These are phyloP conservation scores for Salvia splendens DNA, from an alignment of 257 asterid genomes.

Conservation along the genomic window DNA sequence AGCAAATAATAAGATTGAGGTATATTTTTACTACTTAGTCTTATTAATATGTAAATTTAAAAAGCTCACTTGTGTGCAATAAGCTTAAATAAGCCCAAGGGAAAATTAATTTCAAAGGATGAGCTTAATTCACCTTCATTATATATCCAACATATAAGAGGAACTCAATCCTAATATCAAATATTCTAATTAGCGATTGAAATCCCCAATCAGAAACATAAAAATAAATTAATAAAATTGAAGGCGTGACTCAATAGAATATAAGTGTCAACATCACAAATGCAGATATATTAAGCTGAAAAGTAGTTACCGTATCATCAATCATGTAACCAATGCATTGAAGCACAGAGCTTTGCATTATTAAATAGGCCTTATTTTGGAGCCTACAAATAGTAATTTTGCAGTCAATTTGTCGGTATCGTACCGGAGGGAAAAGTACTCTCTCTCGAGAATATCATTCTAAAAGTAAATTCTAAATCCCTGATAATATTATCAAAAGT, in stretches of 20 bases:
- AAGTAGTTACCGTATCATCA: constrained; percentile 19
- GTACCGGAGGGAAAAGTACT: too few species aligned
- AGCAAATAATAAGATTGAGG: too few species aligned
- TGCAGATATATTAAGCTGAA: constrained; percentile 32
- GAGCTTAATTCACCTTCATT: too few species aligned
- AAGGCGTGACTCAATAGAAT: constrained; percentile 7
- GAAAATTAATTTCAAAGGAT: too few species aligned
- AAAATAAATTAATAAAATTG: not conserved
- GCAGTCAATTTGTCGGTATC: not conserved
- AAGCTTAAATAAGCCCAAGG: too few species aligned
- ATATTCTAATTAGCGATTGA: not conserved
- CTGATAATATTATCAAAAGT: too few species aligned
- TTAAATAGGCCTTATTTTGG: constrained; percentile 21
- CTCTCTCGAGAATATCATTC: too few species aligned
- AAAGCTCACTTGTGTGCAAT: too few species aligned
- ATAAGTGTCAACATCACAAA: constrained; percentile 27
- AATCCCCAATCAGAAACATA: not conserved
- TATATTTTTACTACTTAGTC: too few species aligned
- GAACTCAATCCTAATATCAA: not conserved
- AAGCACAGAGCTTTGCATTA: constrained; percentile 22
- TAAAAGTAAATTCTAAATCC: too few species aligned
- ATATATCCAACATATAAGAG: not conserved
- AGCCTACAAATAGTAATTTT: not conserved
- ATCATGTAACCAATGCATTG: too few species aligned
- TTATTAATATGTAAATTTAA: too few species aligned